These are phyloP conservation scores for Arachnomyces sp. DNA, from an alignment of 2,329 filamentous ascomycete species.

Conservation along the genomic window DNA sequence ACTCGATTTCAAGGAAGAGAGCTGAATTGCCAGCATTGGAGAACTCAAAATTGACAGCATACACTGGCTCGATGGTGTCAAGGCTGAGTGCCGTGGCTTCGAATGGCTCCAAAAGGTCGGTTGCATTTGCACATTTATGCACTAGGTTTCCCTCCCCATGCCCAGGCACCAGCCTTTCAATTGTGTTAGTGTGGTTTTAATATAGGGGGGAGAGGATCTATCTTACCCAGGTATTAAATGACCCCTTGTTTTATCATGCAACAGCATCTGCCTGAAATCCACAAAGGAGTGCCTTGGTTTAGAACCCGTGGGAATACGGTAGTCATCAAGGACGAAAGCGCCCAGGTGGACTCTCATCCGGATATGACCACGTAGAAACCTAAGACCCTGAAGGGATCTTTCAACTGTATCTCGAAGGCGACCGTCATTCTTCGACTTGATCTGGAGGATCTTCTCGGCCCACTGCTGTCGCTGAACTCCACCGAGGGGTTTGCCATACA, in stretches of 20 bases:
- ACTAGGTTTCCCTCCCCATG: slow-evolving; percentile 21
- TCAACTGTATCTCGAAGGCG: slow-evolving; percentile 24
- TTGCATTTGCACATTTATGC: slow-evolving; percentile 20
- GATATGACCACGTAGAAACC: slow-evolving; percentile 26
- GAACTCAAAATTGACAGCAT: slow-evolving; percentile 37
- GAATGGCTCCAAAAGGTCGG: slow-evolving; percentile 22
- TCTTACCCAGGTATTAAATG: slow-evolving; percentile 30
- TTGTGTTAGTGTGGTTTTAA: neutral
- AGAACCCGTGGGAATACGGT: slow-evolving; percentile 20
- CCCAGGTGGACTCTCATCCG: slow-evolving; percentile 38
- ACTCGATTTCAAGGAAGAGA: slow-evolving; percentile 32
- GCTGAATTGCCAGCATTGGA: slow-evolving; percentile 18
- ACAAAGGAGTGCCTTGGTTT: slow-evolving; percentile 24
- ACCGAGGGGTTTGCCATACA: slow-evolving; percentile 15
- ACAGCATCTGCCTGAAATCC: slow-evolving; percentile 35
- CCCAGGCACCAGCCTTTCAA: slow-evolving; percentile 17
- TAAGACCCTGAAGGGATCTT: slow-evolving; percentile 23
- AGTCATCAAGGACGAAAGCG: slow-evolving; percentile 31
- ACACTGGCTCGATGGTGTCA: slow-evolving; percentile 21
- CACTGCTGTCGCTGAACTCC: slow-evolving; percentile 16
- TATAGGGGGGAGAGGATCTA: neutral
- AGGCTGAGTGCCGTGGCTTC: slow-evolving; percentile 16
- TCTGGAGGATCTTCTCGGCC: slow-evolving; percentile 14
- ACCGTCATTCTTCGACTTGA: slow-evolving; percentile 23
- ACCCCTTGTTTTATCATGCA: slow-evolving; percentile 27